A percentile compares a stretch with the other conserved stretches of the same genome.
Evolutionary conservation across 2,329 filamentous ascomycete genomes (phyloP).

Genomic region (Sphaerostilbella broomeana): DNA sequence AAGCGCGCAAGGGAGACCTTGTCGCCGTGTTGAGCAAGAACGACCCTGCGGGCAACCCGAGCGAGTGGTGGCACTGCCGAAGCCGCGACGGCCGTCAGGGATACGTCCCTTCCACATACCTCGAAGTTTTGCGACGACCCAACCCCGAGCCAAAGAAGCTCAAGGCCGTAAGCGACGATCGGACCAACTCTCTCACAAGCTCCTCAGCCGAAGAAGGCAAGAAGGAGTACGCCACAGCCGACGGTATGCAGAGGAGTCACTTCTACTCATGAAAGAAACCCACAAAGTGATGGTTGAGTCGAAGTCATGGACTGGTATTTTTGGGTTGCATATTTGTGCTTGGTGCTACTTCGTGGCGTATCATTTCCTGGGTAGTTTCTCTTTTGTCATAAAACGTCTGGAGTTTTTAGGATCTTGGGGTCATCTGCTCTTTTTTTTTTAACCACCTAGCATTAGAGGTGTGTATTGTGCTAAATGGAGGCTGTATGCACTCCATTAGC

Average conservation of each 20-base stretch:
- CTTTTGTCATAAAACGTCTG: constrained; percentile 8
- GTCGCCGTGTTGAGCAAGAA: constrained; percentile 90
- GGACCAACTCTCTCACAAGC: constrained; percentile 46
- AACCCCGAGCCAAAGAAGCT: constrained; percentile 46
- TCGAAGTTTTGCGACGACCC: constrained; percentile 63
- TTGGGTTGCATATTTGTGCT: too few relatives aligned
- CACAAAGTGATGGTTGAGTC: too few relatives aligned
- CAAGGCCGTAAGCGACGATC: constrained; percentile 43
- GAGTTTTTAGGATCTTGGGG: neutral
- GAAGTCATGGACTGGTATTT: too few relatives aligned
- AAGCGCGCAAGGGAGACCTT: constrained; percentile 90
- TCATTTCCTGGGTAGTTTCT: too few relatives aligned
- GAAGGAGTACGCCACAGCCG: constrained; percentile 46
- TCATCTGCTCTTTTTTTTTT: too few relatives aligned
- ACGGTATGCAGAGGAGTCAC: constrained; percentile 52
- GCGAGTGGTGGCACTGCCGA: constrained; percentile 96
- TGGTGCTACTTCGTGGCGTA: too few relatives aligned
- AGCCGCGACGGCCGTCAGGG: constrained; percentile 84
- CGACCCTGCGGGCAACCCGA: constrained; percentile 84
- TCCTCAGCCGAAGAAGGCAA: constrained; percentile 36
- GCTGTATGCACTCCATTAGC: neutral
- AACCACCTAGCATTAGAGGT: neutral
- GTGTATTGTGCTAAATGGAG: neutral
- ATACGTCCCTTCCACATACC: constrained; percentile 84
- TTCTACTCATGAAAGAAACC: constrained; percentile 48